Percentiles rank a stretch among this genome's conserved stretches.
Evolutionary conservation across 2,329 filamentous ascomycete species (phyloP).

Genomic region (Scleromitrula shiraiana): DNA sequence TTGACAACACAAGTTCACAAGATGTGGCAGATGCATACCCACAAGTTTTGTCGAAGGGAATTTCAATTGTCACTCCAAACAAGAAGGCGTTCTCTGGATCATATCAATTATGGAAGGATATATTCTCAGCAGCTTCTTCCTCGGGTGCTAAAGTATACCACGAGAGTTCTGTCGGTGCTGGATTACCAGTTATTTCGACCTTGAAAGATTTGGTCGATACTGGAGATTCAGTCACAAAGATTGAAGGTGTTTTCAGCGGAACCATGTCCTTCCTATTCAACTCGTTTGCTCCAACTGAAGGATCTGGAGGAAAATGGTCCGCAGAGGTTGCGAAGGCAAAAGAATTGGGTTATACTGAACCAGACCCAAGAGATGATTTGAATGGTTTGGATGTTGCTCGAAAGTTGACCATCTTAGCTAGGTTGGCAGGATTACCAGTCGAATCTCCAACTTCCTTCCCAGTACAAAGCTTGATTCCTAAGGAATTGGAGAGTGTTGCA

Average conservation of each 20-base stretch:
- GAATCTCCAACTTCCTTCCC: slow-evolving; percentile 83
- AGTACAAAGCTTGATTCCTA: slow-evolving; percentile 86
- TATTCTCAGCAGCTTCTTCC: slow-evolving; percentile 65
- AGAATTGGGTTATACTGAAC: slow-evolving; percentile 85
- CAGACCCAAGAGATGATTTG: slow-evolving; percentile 77
- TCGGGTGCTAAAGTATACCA: slow-evolving; percentile 83
- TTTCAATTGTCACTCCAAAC: slow-evolving; percentile 93
- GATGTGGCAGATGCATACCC: slow-evolving; percentile 80
- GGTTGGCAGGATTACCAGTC: slow-evolving; percentile 73
- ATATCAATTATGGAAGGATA: slow-evolving; percentile 76
- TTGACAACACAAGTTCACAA: slow-evolving; percentile 94
- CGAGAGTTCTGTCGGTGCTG: slow-evolving; percentile 89
- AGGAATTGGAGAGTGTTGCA: slow-evolving; percentile 67
- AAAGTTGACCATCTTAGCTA: slow-evolving; percentile 89
- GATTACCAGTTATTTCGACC: slow-evolving; percentile 87
- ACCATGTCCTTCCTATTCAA: slow-evolving; percentile 99
- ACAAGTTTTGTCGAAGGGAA: slow-evolving; percentile 66
- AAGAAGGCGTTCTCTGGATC: slow-evolving; percentile 94
- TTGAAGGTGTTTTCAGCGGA: slow-evolving; percentile 95
- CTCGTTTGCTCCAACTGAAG: slow-evolving; percentile 78
- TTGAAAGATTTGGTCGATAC: slow-evolving; percentile 91
- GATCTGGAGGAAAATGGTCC: slow-evolving; percentile 74
- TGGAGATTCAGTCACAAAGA: slow-evolving; percentile 82
- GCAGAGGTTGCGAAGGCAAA: slow-evolving; percentile 89
- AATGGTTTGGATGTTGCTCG: slow-evolving; percentile 89